A percentile compares a stretch with the other conserved stretches of the same genome.
These are phyloP conservation scores for Rhodotorula graminis DNA, from an alignment of 768 basidiomycete species.

Conservation along the genomic window DNA sequence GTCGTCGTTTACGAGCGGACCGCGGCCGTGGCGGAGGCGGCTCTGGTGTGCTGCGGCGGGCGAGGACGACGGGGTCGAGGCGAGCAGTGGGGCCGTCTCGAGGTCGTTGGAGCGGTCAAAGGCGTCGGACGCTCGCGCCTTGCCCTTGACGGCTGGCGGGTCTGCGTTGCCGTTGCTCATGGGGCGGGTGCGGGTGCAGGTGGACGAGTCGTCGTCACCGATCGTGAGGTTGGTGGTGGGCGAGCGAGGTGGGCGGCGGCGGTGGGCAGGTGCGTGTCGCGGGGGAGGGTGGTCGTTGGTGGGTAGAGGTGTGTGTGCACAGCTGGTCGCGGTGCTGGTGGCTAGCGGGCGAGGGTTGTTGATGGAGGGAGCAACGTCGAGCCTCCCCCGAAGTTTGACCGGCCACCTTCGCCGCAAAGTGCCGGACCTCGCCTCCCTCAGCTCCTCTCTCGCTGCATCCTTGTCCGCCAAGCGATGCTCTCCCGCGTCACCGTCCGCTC, in stretches of 20 bases:
- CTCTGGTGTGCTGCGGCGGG: background rate
- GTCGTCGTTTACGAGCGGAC: slow-evolving; percentile 19
- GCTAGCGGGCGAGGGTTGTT: no score
- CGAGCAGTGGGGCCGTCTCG: slow-evolving; percentile 13
- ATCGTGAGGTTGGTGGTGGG: no score
- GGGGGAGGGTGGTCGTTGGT: no score
- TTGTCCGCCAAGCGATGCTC: background rate
- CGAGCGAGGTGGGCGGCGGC: background rate
- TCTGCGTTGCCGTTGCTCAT: background rate
- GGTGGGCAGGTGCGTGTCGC: no score
- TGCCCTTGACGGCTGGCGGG: slow-evolving; percentile 10
- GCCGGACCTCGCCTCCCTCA: no score
- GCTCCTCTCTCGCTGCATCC: background rate
- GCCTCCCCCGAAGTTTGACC: no score
- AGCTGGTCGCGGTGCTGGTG: no score
- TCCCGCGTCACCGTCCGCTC: background rate
- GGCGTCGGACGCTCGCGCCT: background rate
- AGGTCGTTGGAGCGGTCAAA: slow-evolving; percentile 9
- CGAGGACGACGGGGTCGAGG: background rate
- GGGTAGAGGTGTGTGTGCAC: no score
- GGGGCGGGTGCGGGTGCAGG: background rate
- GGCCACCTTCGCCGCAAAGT: no score
- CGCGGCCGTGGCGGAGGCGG: slow-evolving; percentile 22
- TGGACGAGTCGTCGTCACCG: background rate
- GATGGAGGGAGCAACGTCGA: no score